Evolutionary conservation across 805 yeast species (phyloP), one percentile per base, ranked within the genome.

Genomic region (Cyberlindnera mississippiensis): DNA sequence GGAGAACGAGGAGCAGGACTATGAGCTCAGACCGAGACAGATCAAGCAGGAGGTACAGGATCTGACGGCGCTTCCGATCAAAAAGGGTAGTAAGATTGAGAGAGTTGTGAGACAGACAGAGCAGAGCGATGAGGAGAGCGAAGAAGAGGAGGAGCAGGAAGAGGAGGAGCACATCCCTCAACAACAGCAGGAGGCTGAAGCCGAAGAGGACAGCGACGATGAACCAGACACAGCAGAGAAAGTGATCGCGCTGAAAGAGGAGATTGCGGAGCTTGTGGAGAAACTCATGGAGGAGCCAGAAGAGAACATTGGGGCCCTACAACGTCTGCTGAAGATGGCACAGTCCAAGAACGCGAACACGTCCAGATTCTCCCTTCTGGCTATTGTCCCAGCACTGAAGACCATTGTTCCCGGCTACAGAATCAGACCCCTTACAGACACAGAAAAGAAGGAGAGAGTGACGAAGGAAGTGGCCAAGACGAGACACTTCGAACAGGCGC

Each of bases 221-320:
- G 73, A 71, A 38, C 63, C 63, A 18, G 78, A 78, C 46, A 68
- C 76, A 0, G 72, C 67, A 42, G 84, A 84, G 58, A 71, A 69
- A 41, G 67, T 86, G 19, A 52, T 72, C 6, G 73, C 76, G 43
- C 68, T 85, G 32, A 85, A 89, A 55, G 97, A 89, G 63, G 86
- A 85, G 41, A 76, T 93, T 32, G 96, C 98, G 0, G 79, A 75
- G 15, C 62, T 82, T 37, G 96, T 95, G 1, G 85, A 86, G 30
- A 74, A 75, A 32, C 64, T 91, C 28, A 79, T 79, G 54, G 95
- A 89, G 59, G 86, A 87, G 44, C 96, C 98, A 6, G 98, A 93
- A 61, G 96, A 87, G 55, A 76, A 90, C 55, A 71, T 83, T 7
- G 58, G 75, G 12, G 68, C 78, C 22, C 67, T 90, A 11, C 72